Base-by-base conservation (phyloP, 345 rosid genomes). In the Euphorbia lathyris region DNA sequence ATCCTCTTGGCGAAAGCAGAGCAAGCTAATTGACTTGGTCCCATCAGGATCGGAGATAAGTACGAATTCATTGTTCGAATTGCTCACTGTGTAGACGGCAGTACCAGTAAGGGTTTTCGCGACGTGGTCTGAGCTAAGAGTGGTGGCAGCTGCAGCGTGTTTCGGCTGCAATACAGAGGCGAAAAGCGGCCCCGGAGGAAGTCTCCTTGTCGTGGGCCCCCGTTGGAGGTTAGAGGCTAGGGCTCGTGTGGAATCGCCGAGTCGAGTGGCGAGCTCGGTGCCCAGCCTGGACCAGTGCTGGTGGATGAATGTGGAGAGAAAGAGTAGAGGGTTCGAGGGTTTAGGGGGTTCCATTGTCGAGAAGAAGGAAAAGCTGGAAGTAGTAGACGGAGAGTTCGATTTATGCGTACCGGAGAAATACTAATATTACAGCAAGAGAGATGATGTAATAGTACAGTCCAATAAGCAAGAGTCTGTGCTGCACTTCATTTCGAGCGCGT, bases 1-100 rank as follows among this genome's bases (percentile, higher is more conserved):
- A 67, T 94, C 98, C 79, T 91, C 98, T 78, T 81, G 87, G 6
- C 96, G 90, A 60, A 94, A 91, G 85, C 98, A 94, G 72, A 94
- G 97, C 82, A 94, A 84, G 50, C 97, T 84, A 36, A 94, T 86
- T 53, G 98, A 94, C 80, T 87, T 91, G 61, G 81, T 84, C 23
- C 96, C 93, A 53, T 76, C 81, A 55, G 95, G 93, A 83, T 94
- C 97, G n/a, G 98, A 94, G 64, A 91, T 80, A 26, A 91, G 95
- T 55, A 94, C 97, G 83, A 94, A 91, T 75, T 94, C 98, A 67
- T 88, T 94, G 63, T 90, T 86, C 10, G 97, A 81, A 75, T 94
- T 94, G 81, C 97, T 91, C 40, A 94, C 93, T 0, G 97, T 91
- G 75, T 83, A 94, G 7, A 94, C 97, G 0, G 93, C 72, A 0